Conservation (phyloP, 2,329 filamentous ascomycete genomes). For the Exophiala xenobiotica region DNA sequence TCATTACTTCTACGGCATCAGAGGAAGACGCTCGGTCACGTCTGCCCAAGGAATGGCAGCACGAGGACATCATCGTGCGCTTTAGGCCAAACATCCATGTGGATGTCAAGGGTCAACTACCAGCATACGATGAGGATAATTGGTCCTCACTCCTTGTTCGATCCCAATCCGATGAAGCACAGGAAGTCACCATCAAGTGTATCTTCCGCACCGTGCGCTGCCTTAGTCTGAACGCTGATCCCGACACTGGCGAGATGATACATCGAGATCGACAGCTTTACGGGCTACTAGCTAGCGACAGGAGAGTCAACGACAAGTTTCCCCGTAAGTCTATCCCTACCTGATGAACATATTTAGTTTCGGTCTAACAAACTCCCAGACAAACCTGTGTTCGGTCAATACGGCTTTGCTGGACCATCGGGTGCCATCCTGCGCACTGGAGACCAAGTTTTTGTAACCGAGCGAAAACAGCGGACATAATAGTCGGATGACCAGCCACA, state of each 20-base stretch:
- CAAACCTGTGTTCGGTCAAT: slow-evolving; percentile 30
- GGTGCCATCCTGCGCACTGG: slow-evolving; percentile 28
- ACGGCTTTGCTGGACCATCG: slow-evolving; percentile 28
- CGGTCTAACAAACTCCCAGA: slow-evolving; percentile 15
- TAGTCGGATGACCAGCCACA: too few relatives aligned
- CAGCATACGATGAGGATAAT: slow-evolving; percentile 29
- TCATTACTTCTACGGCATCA: slow-evolving; percentile 28
- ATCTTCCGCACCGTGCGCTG: slow-evolving; percentile 29
- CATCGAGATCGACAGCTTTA: slow-evolving; percentile 27
- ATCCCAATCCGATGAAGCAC: slow-evolving; percentile 22
- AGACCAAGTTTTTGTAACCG: slow-evolving; percentile 26
- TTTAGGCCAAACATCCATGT: slow-evolving; percentile 29
- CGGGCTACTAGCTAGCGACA: slow-evolving; percentile 26
- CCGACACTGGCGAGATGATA: slow-evolving; percentile 29
- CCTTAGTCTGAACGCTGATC: slow-evolving; percentile 28
- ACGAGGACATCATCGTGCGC: slow-evolving; percentile 28
- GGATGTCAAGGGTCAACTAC: slow-evolving; percentile 22
- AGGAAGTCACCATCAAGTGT: slow-evolving; percentile 29
- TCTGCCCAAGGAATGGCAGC: slow-evolving; percentile 20
- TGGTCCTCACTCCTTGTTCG: slow-evolving; percentile 27
- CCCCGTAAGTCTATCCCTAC: slow-evolving; percentile 20
- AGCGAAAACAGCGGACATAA: slow-evolving; percentile 20
- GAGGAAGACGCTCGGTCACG: slow-evolving; percentile 24
- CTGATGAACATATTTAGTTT: neutral
- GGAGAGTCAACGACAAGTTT: slow-evolving; percentile 29